Evolutionary conservation across 2,329 filamentous ascomycete genomes (phyloP).

Genomic region (Penicillium aurantiogriseum): DNA sequence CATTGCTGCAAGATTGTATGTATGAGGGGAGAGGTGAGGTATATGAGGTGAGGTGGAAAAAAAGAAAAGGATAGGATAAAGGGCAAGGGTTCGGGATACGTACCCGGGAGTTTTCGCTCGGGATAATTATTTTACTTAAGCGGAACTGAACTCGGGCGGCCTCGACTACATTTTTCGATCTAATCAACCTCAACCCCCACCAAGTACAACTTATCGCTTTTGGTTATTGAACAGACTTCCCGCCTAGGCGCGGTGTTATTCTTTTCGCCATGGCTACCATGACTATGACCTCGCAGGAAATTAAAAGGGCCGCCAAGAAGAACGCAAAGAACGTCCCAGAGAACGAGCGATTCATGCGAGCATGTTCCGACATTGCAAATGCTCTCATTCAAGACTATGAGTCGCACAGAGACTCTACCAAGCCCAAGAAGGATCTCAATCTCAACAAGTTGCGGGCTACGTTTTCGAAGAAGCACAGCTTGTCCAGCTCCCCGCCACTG

Average conservation of each 20-base stretch:
- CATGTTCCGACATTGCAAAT: slow-evolving; percentile 93
- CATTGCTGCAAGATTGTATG: slow-evolving; percentile 53
- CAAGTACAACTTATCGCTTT: not conserved
- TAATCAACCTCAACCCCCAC: slow-evolving; percentile 20
- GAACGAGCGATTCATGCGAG: slow-evolving; percentile 89
- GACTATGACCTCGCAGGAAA: slow-evolving; percentile 58
- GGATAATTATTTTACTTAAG: slow-evolving; percentile 40
- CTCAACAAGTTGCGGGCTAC: slow-evolving; percentile 84
- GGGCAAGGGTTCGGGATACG: slow-evolving; percentile 29
- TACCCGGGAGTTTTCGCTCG: slow-evolving; percentile 34
- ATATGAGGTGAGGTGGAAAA: slow-evolving; percentile 16
- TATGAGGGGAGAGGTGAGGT: slow-evolving; percentile 15
- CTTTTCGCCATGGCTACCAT: slow-evolving; percentile 58
- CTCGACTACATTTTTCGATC: slow-evolving; percentile 30
- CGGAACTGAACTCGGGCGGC: slow-evolving; percentile 32
- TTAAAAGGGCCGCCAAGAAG: slow-evolving; percentile 59
- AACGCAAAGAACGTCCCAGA: slow-evolving; percentile 79
- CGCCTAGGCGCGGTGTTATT: slow-evolving; percentile 15
- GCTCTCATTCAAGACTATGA: slow-evolving; percentile 94
- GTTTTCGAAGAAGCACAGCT: slow-evolving; percentile 86
- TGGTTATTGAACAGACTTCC: not conserved
- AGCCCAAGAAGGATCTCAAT: slow-evolving; percentile 81
- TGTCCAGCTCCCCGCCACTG: slow-evolving; percentile 83
- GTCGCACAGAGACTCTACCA: slow-evolving; percentile 68
- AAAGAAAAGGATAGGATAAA: slow-evolving; percentile 21